Percentiles rank a stretch among this genome's conserved stretches.
These are phyloP conservation scores for Berberis thunbergii DNA, from an alignment of 164 flowering plant genomes.

Conservation along the genomic window DNA sequence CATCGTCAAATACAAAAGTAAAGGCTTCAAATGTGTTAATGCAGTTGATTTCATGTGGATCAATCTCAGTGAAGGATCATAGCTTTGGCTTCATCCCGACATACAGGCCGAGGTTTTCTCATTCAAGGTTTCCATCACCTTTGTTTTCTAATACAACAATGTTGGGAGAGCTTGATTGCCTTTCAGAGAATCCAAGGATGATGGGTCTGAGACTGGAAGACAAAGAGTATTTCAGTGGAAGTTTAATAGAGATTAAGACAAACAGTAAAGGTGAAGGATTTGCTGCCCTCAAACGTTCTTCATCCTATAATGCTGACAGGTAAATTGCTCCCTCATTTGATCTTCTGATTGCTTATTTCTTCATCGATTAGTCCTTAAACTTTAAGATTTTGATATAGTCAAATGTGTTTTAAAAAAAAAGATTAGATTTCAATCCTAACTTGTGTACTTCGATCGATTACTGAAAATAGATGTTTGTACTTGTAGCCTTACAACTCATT, in stretches of 20 bases:
- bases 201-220: conserved; percentile 70
- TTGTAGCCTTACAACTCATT: no score
- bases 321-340: conserved; percentile 11
- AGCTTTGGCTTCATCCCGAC: conserved; percentile 73
- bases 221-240: conserved; percentile 91
- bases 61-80: conserved; percentile 83
- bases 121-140: conserved; percentile 63
- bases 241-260: conserved; percentile 70
- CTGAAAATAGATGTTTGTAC: no score
- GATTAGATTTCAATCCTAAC: no score
- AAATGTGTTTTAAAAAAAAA: no score
- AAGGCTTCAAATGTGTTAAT: conserved; percentile 74
- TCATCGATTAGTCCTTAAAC: no score
- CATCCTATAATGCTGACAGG: conserved; percentile 92
- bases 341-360: neutral
- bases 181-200: conserved; percentile 57
- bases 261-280: conserved; percentile 38
- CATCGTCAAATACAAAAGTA: conserved; percentile 38
- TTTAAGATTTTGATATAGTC: no score
- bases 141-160: conserved; percentile 55
- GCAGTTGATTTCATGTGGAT: conserved; percentile 95
- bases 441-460: no score
- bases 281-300: conserved; percentile 56
- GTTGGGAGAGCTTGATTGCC: conserved; percentile 68
- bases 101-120: conserved; percentile 57